Evolutionary conservation across 495 filamentous ascomycete species (phyloP).

Genomic region (Aspergillus homomorphus): DNA sequence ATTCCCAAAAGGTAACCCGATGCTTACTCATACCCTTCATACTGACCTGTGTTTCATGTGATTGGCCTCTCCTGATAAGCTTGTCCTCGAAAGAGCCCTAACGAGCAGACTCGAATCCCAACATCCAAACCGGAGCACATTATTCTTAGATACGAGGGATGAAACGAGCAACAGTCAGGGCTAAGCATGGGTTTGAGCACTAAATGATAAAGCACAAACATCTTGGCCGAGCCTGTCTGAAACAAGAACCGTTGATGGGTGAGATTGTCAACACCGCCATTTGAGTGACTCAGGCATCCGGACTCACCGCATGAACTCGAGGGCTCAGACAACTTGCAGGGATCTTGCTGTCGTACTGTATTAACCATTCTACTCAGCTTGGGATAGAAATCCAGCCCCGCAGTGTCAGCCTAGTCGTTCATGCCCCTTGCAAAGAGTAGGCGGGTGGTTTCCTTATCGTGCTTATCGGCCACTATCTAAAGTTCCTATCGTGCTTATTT

Average conservation of each 20-base stretch:
- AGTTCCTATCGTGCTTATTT: constrained; percentile 22
- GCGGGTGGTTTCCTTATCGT: constrained; percentile 15
- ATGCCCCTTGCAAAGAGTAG: background rate
- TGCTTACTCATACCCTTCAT: too few relatives aligned
- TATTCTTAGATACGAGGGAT: constrained; percentile 5
- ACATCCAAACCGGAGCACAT: too few relatives aligned
- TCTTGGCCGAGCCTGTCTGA: constrained; percentile 14
- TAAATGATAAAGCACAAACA: constrained; percentile 4
- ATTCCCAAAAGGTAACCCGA: too few relatives aligned
- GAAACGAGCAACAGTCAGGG: constrained; percentile 1
- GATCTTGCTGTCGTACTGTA: too few relatives aligned
- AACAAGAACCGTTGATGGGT: constrained; percentile 18
- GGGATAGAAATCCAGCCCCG: background rate
- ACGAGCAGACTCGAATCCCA: too few relatives aligned
- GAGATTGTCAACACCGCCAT: constrained; percentile 20
- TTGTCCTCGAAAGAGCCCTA: too few relatives aligned
- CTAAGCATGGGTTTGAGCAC: constrained; percentile 1
- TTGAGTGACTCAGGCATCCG: constrained; percentile 16
- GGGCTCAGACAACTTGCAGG: too few relatives aligned
- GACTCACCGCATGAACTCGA: constrained; percentile 22
- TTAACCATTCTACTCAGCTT: background rate
- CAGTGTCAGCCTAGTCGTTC: background rate
- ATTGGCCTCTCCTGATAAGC: too few relatives aligned
- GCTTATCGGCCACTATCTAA: constrained; percentile 23
- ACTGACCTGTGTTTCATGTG: too few relatives aligned